Base-by-base conservation (phyloP, 768 basidiomycete genomes). In the Symmetrospora coprosmae region DNA sequence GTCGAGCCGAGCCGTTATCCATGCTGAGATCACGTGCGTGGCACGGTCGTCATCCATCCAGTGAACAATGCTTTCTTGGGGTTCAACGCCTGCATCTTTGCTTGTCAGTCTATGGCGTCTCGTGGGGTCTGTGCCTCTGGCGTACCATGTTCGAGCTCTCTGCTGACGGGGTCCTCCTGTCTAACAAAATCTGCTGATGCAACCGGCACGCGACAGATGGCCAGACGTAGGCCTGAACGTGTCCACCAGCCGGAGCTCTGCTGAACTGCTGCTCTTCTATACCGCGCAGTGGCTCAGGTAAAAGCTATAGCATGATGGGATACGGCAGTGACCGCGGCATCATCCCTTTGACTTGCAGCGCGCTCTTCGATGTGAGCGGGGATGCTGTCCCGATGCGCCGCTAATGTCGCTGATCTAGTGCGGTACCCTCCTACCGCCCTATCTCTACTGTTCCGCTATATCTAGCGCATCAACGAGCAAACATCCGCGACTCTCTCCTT, bases 61-160 rank as follows among this genome's bases (percentile, higher is more conserved):
- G n/a, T n/a, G n/a, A n/a, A n/a, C n/a, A n/a, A n/a, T n/a, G n/a
- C n/a, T n/a, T n/a, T n/a, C n/a, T n/a, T n/a, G n/a, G n/a, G n/a
- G n/a, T 97, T 94, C 74, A 96, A 97, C 78, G 87, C 90, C 47
- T 96, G 90, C 79, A 94, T 99, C 74, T 79, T 99, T 71, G 92
- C 94, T 73, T 97, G 91, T 94, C 75, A 79, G 91, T 83, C n/a
- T n/a, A n/a, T n/a, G n/a, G n/a, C n/a, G n/a, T n/a, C n/a, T n/a
- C n/a, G n/a, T n/a, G n/a, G n/a, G n/a, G n/a, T n/a, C n/a, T n/a
- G n/a, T n/a, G n/a, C n/a, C n/a, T n/a, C n/a, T n/a, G n/a, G n/a
- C n/a, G n/a, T n/a, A n/a, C n/a, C n/a, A n/a, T n/a, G n/a, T n/a
- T n/a, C n/a, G n/a, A n/a, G n/a, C n/a, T n/a, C n/a, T n/a, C n/a